phyloP scores from a whole-genome alignment of 805 yeast species.

The Candida schatavii region DNA sequence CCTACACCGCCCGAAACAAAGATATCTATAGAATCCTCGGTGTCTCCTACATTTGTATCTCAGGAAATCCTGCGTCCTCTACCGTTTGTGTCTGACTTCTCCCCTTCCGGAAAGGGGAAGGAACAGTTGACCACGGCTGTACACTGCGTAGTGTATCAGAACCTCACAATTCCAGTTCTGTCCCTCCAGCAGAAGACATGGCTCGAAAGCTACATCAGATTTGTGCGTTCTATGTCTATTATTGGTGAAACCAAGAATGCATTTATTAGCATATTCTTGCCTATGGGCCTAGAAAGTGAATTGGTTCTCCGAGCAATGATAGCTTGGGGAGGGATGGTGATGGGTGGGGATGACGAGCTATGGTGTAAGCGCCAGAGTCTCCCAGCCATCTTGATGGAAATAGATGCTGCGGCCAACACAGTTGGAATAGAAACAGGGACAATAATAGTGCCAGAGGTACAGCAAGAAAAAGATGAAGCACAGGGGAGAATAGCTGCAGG shows the following conservation, averaged over 20 bases:
- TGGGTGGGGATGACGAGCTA: conserved; percentile 26
- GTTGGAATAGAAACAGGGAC: too few species aligned
- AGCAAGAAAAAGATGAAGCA: too few species aligned
- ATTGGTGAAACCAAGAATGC: conserved; percentile 50
- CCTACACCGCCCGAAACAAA: too few species aligned
- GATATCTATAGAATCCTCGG: too few species aligned
- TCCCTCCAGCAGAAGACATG: not conserved
- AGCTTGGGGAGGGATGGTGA: conserved; percentile 57
- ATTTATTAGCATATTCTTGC: conserved; percentile 49
- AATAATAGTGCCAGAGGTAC: too few species aligned
- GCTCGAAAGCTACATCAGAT: not conserved
- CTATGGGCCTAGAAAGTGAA: conserved; percentile 48
- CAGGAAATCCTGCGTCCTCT: too few species aligned
- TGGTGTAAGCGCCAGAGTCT: conserved; percentile 17
- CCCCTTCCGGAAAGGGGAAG: too few species aligned
- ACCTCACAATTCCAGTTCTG: too few species aligned
- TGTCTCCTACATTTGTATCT: too few species aligned
- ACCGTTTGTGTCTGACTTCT: too few species aligned
- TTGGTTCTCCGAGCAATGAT: conserved; percentile 51
- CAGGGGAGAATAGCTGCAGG: conserved; percentile 15
- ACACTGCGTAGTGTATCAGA: too few species aligned
- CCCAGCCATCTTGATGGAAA: conserved; percentile 14
- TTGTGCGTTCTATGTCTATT: conserved; percentile 47
- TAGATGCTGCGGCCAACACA: conserved; percentile 9
- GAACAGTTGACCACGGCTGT: too few species aligned